Evolutionary conservation across 139 green algal species (phyloP).

Genomic region (Chlamydomonas incerta): DNA sequence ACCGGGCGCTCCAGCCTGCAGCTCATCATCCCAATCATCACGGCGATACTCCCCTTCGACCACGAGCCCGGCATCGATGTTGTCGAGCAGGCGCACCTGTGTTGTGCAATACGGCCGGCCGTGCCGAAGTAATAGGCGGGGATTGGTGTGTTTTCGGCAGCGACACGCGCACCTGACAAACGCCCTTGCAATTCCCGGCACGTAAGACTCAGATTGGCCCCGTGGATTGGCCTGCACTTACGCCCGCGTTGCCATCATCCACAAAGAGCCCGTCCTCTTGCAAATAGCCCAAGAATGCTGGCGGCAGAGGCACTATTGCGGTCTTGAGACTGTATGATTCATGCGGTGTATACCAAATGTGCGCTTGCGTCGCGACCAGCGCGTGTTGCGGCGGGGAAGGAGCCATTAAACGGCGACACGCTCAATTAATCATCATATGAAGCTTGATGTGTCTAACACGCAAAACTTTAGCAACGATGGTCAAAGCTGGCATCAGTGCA

Average conservation of each 20-base stretch:
- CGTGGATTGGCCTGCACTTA: too few relatives aligned
- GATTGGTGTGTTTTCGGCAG: too few relatives aligned
- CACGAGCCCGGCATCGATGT: neutral
- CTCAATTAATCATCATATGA: too few relatives aligned
- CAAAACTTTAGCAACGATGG: too few relatives aligned
- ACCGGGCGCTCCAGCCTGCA: neutral
- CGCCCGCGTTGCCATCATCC: too few relatives aligned
- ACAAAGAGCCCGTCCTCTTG: constrained; percentile 76
- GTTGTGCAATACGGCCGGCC: too few relatives aligned
- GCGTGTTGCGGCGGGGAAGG: neutral
- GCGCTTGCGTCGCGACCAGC: constrained; percentile 64
- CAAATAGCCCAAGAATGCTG: constrained; percentile 71
- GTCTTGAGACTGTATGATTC: constrained; percentile 37
- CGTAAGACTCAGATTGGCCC: too few relatives aligned
- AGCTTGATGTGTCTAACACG: too few relatives aligned
- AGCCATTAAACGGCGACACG: too few relatives aligned
- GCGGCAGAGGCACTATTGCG: constrained; percentile 60
- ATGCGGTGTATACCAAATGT: constrained; percentile 68
- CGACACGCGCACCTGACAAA: neutral
- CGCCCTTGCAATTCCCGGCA: too few relatives aligned
- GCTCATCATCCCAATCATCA: constrained; percentile 32
- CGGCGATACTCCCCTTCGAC: constrained; percentile 52
- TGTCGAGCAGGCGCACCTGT: neutral
- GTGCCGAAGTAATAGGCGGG: too few relatives aligned
- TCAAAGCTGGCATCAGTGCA: too few relatives aligned